These are phyloP conservation scores for Exserohilum turcica DNA, from an alignment of 2,329 filamentous ascomycete species.

Conservation along the genomic window DNA sequence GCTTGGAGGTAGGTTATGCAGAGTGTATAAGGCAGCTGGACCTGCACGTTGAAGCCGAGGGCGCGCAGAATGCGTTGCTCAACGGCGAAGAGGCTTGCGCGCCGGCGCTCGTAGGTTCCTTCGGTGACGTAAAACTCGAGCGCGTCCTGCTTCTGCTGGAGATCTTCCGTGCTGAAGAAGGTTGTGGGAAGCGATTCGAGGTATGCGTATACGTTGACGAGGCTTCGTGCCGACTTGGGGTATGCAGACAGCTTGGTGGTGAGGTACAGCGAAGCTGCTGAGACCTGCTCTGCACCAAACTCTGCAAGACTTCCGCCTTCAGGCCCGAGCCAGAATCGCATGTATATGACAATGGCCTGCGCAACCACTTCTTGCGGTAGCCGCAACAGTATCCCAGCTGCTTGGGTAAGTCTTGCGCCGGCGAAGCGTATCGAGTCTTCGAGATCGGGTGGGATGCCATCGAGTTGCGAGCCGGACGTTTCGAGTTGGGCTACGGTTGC, in stretches of 20 bases:
- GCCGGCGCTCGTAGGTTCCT: conserved; percentile 64
- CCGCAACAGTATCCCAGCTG: conserved; percentile 78
- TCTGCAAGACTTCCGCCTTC: conserved; percentile 55
- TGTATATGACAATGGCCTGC: conserved; percentile 80
- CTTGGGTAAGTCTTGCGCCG: conserved; percentile 75
- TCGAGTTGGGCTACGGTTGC: conserved; percentile 73
- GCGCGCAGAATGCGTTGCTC: conserved; percentile 78
- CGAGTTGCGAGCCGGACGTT: conserved; percentile 60
- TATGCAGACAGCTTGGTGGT: conserved; percentile 80
- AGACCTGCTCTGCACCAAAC: conserved; percentile 70
- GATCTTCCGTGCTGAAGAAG: conserved; percentile 52
- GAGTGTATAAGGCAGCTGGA: conserved; percentile 82
- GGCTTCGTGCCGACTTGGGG: conserved; percentile 76
- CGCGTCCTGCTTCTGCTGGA: conserved; percentile 26
- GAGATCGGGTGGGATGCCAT: conserved; percentile 67
- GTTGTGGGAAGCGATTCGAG: conserved; percentile 68
- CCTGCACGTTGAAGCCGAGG: conserved; percentile 81
- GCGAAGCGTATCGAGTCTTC: conserved; percentile 74
- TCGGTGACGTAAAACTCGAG: conserved; percentile 68
- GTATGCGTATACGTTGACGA: conserved; percentile 85
- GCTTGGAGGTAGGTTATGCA: conserved; percentile 92
- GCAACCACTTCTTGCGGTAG: conserved; percentile 85
- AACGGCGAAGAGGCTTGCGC: conserved; percentile 70
- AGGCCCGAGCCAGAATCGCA: conserved; percentile 76
- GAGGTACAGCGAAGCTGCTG: conserved; percentile 80